Evolutionary conservation across 2,329 filamentous ascomycete genomes (phyloP), one percentile per base, ranked within the genome.

Genomic region (Monilinia laxa): DNA sequence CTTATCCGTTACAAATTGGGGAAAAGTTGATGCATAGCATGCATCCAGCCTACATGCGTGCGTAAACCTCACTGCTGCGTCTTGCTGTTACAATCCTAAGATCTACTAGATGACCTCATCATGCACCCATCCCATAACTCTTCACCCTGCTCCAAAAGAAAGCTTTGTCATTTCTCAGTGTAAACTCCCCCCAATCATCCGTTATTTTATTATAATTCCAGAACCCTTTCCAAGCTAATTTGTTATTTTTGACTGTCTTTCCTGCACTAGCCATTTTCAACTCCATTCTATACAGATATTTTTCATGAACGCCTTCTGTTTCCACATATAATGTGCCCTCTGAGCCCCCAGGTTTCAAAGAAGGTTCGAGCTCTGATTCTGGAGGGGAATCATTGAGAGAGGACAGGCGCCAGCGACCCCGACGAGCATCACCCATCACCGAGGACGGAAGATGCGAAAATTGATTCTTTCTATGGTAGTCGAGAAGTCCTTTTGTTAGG

Each of bases 171-270:
- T 89, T 85, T 76, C 83, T 84, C 51, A 87, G 77, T 18, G 79
- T 77, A 78, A 98, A 98, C 79, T 91, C 90, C 4, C 84, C 91
- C 90, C 91, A 95, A 78, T 97, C 93, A 76, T 96, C 93, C 10
- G 92, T 96, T 74, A 96, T 78, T 72, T 86, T 85, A 76, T 98
- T 96, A 76, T 96, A 94, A 79, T 89, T 94, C 86, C 92, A 96
- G 76, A 93, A 97, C 0, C 90, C 90, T 73, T 90, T 90, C 94
- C 95, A 99, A 0, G 82, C 80, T 62, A 99, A 79, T 79, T 96
- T 97, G 69, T 94, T 97, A 74, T 96, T 97, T 75, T 87, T 87
- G 0, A 87, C 81, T 0, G 83, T 84, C 70, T 83, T 85, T 16
- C 86, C 84, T 0, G 88, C 85, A 70, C 83, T 87, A 0, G 86